Evolutionary conservation across 306 rosid species (phyloP), one percentile per base, ranked within the genome.

Genomic region (Macrotyloma uniflorum): DNA sequence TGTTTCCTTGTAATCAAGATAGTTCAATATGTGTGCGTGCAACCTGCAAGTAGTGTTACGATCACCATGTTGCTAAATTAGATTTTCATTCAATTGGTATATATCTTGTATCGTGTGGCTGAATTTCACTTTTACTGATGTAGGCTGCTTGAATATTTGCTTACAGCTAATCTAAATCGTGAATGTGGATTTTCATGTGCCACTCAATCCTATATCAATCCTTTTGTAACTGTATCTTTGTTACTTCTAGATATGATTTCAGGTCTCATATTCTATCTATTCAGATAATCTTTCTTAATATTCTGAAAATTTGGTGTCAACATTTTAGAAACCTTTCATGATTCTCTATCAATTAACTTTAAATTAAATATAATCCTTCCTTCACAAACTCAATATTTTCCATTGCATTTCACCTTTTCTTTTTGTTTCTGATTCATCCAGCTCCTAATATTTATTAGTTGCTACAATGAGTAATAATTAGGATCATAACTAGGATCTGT

Each of bases 271-370:
- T 50, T 30, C 47, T 26, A 3, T 49, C 23, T 15, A 9, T 69
- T 69, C 43, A 69, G 26, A 47, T 69, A 16, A 47, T 24, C 9
- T 7, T 18, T 20, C 61, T 32, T 47, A 46, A 32, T 32, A 43
- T 67, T 66, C 35, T 38, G 33, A 66, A 26, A 40, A 40, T 66
- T 23, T 2, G 15, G 43, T 43, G 23, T 49, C 18, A 2, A 26
- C 73, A 69, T 24, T 46, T 70, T n/a, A 38, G 58, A 69, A 26
- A 30, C 18, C 16, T 28, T 70, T 70, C n/a, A 28, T 18, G 75
- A 46, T 70, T 47, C 61, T n/a, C 45, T n/a, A 16, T 69, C 26
- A 26, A 7, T n/a, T 69, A 45, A 1, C 70, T 38, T 36, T 46
- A 23, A 69, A 46, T 69, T 26, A 46, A 26, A 69, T 26, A 15